A percentile compares a stretch with the other conserved stretches of the same genome.
Conservation (phyloP, 2,329 filamentous ascomycete genomes). For the Neocucurbitaria cava region DNA sequence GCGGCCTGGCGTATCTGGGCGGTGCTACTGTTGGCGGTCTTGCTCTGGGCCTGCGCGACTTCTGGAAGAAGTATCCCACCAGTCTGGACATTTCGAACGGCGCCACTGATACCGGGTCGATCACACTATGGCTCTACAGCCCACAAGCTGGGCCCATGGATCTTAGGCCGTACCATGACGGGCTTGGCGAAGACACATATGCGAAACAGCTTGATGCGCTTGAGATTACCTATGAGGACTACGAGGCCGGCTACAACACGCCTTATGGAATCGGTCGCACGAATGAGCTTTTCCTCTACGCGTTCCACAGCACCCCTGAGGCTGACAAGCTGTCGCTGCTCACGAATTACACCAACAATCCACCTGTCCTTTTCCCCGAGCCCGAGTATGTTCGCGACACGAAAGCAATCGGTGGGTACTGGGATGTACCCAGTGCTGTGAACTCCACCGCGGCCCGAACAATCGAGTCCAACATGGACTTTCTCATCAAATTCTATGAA, state of each 20-base stretch:
- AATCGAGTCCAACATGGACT: conserved; percentile 63
- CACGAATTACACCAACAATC: conserved; percentile 57
- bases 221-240: conserved; percentile 70
- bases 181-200: conserved; percentile 63
- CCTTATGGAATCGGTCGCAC: conserved; percentile 66
- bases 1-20: conserved; percentile 66
- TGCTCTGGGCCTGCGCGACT: conserved; percentile 64
- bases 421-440: conserved; percentile 54
- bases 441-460: conserved; percentile 29
- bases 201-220: conserved; percentile 65
- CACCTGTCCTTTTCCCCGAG: conserved; percentile 60
- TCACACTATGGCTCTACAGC: conserved; percentile 68
- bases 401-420: conserved; percentile 63
- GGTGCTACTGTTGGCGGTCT: conserved; percentile 65
- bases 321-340: conserved; percentile 55
- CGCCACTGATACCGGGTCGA: conserved; percentile 56
- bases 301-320: conserved; percentile 61
- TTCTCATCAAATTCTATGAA: conserved; percentile 64
- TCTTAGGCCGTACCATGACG: conserved; percentile 65
- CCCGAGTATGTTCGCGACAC: conserved; percentile 60
- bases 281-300: conserved; percentile 63
- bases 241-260: conserved; percentile 61
- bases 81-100: conserved; percentile 63
- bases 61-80: conserved; percentile 69
- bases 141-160: conserved; percentile 64